These are phyloP conservation scores for Trichoderma koningii DNA, from an alignment of 2,329 filamentous ascomycete species.

Conservation along the genomic window DNA sequence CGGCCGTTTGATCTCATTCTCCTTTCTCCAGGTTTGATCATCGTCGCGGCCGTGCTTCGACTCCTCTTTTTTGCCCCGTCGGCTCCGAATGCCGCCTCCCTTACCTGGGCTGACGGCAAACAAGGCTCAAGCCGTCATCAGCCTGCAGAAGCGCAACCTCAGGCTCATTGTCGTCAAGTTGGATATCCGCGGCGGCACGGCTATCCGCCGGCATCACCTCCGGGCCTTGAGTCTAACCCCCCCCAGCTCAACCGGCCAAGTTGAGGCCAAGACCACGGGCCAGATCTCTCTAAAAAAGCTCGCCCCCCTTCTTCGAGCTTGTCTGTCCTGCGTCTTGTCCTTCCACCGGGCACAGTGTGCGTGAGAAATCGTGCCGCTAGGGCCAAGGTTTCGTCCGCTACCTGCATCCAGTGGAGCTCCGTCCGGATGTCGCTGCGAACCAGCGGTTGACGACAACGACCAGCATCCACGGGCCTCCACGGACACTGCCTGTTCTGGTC, in stretches of 20 bases:
- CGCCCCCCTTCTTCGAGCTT: background rate
- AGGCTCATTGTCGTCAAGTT: background rate
- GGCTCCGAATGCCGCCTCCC: background rate
- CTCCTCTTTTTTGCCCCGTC: background rate
- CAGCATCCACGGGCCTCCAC: background rate
- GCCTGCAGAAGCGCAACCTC: background rate
- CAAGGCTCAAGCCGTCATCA: too few relatives aligned
- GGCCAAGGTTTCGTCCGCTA: constrained; percentile 1
- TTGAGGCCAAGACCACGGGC: constrained; percentile 1
- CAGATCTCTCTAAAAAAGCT: constrained; percentile 1
- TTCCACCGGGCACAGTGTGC: background rate
- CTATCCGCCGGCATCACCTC: constrained; percentile 11
- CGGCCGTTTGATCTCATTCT: too few relatives aligned
- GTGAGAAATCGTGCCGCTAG: background rate
- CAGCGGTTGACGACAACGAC: background rate
- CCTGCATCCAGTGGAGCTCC: background rate
- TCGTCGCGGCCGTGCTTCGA: background rate
- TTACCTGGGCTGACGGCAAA: too few relatives aligned
- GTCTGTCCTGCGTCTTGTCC: background rate
- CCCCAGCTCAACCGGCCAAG: background rate
- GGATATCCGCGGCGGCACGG: background rate
- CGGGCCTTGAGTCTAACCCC: background rate
- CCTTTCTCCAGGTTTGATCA: too few relatives aligned
- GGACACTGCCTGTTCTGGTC: constrained; percentile 10
- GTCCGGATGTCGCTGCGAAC: constrained; percentile 23